A percentile compares a stretch with the other conserved stretches of the same genome.
phyloP scores from a whole-genome alignment of 352 stramenopile genomes.

The Phytophthora crassamura region DNA sequence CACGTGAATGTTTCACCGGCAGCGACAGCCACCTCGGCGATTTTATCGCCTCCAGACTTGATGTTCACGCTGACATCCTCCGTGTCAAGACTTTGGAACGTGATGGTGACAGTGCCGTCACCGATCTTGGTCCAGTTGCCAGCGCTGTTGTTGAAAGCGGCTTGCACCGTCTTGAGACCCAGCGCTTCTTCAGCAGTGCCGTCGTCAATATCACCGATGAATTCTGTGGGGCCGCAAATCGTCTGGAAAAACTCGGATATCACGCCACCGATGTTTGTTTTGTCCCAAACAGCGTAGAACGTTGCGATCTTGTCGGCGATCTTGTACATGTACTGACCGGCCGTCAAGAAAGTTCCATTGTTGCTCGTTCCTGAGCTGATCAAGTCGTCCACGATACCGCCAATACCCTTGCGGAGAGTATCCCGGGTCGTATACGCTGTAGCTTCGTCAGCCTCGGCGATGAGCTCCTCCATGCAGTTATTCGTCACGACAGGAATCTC shows the following conservation, averaged over 20 bases:
- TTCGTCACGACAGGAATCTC: constrained; percentile 48
- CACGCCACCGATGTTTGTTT: constrained; percentile 39
- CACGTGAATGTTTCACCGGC: constrained; percentile 29
- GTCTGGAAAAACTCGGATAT: constrained; percentile 52
- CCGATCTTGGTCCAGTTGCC: constrained; percentile 33
- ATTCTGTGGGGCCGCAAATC: constrained; percentile 51
- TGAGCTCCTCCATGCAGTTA: constrained; percentile 43
- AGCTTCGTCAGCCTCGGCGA: constrained; percentile 8
- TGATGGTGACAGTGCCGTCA: constrained; percentile 29
- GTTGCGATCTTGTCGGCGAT: too few relatives aligned
- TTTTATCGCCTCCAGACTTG: constrained; percentile 32
- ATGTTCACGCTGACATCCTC: constrained; percentile 45
- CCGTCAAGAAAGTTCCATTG: constrained; percentile 31
- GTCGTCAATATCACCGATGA: constrained; percentile 48
- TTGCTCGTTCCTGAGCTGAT: constrained; percentile 34
- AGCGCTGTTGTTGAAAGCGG: constrained; percentile 38
- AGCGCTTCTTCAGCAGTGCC: constrained; percentile 43
- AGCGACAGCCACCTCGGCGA: constrained; percentile 30
- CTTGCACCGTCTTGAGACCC: constrained; percentile 37
- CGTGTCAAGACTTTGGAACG: constrained; percentile 32
- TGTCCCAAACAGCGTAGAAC: constrained; percentile 44
- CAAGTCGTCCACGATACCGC: constrained; percentile 49
- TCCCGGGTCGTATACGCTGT: constrained; percentile 39
- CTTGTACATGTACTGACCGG: constrained; percentile 39
- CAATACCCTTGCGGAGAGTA: constrained; percentile 49